Base-by-base conservation (phyloP, 192 early-diverging fungal genomes). In the Backusella tuberculispora region DNA sequence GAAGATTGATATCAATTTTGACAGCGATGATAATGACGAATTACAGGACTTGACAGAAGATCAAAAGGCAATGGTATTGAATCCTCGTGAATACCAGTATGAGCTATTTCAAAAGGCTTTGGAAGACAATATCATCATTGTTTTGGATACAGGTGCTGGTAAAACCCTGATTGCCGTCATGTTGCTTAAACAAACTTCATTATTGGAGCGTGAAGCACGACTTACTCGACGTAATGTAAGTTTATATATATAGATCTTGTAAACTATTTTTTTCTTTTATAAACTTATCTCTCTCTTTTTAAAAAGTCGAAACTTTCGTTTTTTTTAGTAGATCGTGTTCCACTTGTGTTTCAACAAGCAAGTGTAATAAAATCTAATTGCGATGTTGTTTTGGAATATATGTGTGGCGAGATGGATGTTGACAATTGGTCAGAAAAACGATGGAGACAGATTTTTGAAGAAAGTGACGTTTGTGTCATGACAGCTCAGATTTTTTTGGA, bases 111-210 rank as follows among this genome's bases (percentile, higher is more conserved):
- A 84, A 48, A 84, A 85, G 60, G 95, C 97, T 0, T 74, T 85
- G 60, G 71, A 75, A 6, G 80, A 83, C 3, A 99, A 99, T 82
- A 86, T 95, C 40, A 93, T 99, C 63, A 92, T 93, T 0, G 92
- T 99, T 6, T 82, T 99, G 70, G 93, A 96, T 78, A 99, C 97
- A 0, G 97, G 97, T 9, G 91, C 91, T 14, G 97, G 97, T 19
- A 98, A 99, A 77, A 99, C 97, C 12, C 83, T 99, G 1, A 92
- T 96, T 19, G 89, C 96, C 2, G 90, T 92, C 65, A 84, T 97
- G 88, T 85, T 99, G 21, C 91, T 98, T 53, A 89, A 93, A 78
- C 87, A 95, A 77, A 88, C 93, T 76, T 80, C 83, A 1, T 15
- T 46, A 1, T 69, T 78, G 17, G 88, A 90, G 40, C 29, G 76